Conservation (phyloP, 2,329 filamentous ascomycete species). For the Hortaea sp. region DNA sequence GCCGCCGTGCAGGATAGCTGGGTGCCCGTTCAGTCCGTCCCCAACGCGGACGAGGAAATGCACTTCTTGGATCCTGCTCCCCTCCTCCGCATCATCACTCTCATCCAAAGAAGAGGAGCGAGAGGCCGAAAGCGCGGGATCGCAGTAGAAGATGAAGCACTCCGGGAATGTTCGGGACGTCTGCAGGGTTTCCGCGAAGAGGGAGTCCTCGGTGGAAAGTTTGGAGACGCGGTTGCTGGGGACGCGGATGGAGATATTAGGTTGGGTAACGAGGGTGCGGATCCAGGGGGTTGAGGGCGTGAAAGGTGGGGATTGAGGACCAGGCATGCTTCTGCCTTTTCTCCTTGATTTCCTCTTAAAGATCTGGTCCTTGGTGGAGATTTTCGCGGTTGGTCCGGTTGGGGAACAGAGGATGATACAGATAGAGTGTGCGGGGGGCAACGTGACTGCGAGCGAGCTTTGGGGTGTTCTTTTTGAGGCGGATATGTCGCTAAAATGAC, state of each 20-base stretch:
- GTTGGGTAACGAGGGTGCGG: slow-evolving; percentile 16
- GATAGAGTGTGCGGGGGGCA: too few species aligned
- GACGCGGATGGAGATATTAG: slow-evolving; percentile 29
- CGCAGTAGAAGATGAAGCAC: slow-evolving; percentile 35
- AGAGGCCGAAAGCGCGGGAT: slow-evolving; percentile 13
- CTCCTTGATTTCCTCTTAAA: too few species aligned
- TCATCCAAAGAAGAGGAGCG: too few species aligned
- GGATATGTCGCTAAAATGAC: too few species aligned
- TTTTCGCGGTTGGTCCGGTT: too few species aligned
- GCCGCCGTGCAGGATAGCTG: slow-evolving; percentile 47
- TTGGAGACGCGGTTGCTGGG: slow-evolving; percentile 32
- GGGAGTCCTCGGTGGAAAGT: slow-evolving; percentile 37
- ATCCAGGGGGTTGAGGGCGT: slow-evolving; percentile 22
- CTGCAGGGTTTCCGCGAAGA: slow-evolving; percentile 45
- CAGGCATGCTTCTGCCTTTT: too few species aligned
- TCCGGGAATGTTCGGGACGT: slow-evolving; percentile 39
- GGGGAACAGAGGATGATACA: too few species aligned
- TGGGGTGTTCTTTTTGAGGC: too few species aligned
- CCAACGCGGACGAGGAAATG: slow-evolving; percentile 37
- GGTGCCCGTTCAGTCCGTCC: slow-evolving; percentile 44
- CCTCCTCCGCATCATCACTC: slow-evolving; percentile 1
- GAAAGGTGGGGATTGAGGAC: slow-evolving; percentile 11
- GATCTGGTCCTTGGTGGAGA: too few species aligned
- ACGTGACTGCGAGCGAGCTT: too few species aligned
- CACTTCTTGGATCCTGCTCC: slow-evolving; percentile 24